A percentile compares a stretch with the other conserved stretches of the same genome.
phyloP scores from a whole-genome alignment of 192 early-diverging fungal species.

The Entomortierella parvispora region DNA sequence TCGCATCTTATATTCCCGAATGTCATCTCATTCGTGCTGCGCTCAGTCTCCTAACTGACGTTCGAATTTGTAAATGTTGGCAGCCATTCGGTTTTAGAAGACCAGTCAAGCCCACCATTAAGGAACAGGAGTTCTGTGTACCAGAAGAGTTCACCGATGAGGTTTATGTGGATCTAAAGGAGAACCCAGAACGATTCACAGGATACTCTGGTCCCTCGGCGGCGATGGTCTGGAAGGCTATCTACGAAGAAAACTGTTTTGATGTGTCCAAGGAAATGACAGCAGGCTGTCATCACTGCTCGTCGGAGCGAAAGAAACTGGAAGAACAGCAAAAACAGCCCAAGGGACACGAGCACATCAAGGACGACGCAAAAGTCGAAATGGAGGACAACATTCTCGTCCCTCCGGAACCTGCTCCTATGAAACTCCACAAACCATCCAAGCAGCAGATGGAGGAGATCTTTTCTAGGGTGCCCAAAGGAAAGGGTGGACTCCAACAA shows the following conservation, averaged over 20 bases:
- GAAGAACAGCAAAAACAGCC: conserved; percentile 6
- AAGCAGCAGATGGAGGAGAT: conserved; percentile 37
- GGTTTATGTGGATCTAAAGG: conserved; percentile 87
- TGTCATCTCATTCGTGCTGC: no score
- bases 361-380: not conserved
- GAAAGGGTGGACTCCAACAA: conserved; percentile 31
- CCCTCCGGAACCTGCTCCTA: conserved; percentile 44
- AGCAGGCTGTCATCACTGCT: conserved; percentile 41
- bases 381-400: conserved; percentile 17
- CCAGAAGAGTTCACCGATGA: conserved; percentile 61
- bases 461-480: conserved; percentile 28
- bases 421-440: conserved; percentile 19
- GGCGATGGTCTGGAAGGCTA: conserved; percentile 92
- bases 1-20: conserved; percentile 34
- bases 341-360: not conserved
- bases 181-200: conserved; percentile 97
- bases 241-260: conserved; percentile 99
- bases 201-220: conserved; percentile 93
- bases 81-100: conserved; percentile 51
- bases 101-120: conserved; percentile 56
- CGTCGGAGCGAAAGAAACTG: conserved; percentile 23
- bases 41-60: no score
- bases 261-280: conserved; percentile 71
- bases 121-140: conserved; percentile 85
- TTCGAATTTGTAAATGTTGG: conserved; percentile 22